Evolutionary conservation across 2,329 filamentous ascomycete species (phyloP).

Genomic region (Rhexocercosporidium sp.): DNA sequence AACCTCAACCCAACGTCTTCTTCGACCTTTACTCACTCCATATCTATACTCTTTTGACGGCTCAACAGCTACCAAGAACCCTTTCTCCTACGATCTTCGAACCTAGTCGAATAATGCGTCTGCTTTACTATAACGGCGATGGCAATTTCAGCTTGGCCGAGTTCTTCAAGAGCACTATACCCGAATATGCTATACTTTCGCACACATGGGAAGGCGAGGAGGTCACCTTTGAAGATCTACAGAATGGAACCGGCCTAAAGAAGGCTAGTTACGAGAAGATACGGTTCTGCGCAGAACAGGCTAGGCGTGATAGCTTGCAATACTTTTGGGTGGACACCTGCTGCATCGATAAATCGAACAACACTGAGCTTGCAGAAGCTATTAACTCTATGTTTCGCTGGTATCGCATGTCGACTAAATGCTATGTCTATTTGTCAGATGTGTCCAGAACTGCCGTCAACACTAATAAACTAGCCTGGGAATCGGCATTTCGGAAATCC

Average conservation of each 20-base stretch:
- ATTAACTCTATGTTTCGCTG: conserved; percentile 15
- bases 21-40: conserved; percentile 16
- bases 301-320: conserved; percentile 18
- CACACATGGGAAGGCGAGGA: conserved; percentile 34
- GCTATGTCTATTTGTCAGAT: conserved; percentile 12
- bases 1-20: conserved; percentile 27
- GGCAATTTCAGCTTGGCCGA: too few relatives aligned
- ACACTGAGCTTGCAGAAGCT: neutral
- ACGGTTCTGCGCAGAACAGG: conserved; percentile 27
- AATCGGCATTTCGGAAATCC: neutral
- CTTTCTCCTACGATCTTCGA: conserved; percentile 14
- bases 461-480: neutral
- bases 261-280: conserved; percentile 28
- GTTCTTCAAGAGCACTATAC: conserved; percentile 27
- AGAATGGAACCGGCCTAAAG: conserved; percentile 11
- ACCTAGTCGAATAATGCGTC: too few relatives aligned
- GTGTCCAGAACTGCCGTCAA: neutral
- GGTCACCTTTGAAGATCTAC: conserved; percentile 27
- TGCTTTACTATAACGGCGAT: too few relatives aligned
- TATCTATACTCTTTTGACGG: conserved; percentile 23
- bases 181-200: conserved; percentile 34
- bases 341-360: conserved; percentile 20
- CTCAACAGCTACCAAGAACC: conserved; percentile 21
- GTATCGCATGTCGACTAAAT: conserved; percentile 9
- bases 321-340: conserved; percentile 19